Conservation (phyloP, 306 rosid genomes). For the Abrus precatorius region DNA sequence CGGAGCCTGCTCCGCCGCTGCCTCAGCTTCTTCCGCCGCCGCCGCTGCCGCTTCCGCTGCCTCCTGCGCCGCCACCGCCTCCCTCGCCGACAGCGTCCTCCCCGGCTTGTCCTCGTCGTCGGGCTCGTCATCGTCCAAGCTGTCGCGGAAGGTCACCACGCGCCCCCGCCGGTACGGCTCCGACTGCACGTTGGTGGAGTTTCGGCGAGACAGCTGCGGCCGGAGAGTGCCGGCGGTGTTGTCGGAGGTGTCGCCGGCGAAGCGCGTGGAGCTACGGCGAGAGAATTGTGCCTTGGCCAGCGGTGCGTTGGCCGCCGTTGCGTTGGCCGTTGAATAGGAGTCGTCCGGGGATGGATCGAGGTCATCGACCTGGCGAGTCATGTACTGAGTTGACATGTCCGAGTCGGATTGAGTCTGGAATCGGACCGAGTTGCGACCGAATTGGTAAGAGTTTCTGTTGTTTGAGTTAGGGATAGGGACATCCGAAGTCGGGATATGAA, state of each 20-base stretch:
- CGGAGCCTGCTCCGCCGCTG: conserved; percentile 36
- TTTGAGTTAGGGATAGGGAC: conserved; percentile 51
- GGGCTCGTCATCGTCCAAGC: conserved; percentile 45
- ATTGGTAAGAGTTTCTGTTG: conserved; percentile 15
- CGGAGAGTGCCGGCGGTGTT: conserved; percentile 34
- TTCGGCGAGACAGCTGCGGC: conserved; percentile 52
- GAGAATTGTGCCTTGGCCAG: conserved; percentile 4
- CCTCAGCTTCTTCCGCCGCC: not conserved
- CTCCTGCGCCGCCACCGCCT: conserved; percentile 56
- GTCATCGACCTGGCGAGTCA: conserved; percentile 36
- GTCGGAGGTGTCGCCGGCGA: conserved; percentile 11
- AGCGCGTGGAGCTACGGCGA: conserved; percentile 44
- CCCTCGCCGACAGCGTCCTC: conserved; percentile 55
- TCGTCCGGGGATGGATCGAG: conserved; percentile 6
- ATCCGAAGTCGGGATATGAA: conserved; percentile 71
- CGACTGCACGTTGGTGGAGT: conserved; percentile 44
- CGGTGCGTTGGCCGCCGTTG: not conserved
- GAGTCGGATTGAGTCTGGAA: not conserved
- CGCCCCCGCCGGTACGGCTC: conserved; percentile 47
- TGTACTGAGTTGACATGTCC: conserved; percentile 32
- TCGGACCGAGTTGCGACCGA: conserved; percentile 36
- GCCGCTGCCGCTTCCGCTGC: conserved; percentile 46
- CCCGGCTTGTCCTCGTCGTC: conserved; percentile 19
- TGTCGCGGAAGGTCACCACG: conserved; percentile 40
- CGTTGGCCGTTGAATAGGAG: not conserved